phyloP scores from a whole-genome alignment of 495 filamentous ascomycete species.

The Letharia columbiana region DNA sequence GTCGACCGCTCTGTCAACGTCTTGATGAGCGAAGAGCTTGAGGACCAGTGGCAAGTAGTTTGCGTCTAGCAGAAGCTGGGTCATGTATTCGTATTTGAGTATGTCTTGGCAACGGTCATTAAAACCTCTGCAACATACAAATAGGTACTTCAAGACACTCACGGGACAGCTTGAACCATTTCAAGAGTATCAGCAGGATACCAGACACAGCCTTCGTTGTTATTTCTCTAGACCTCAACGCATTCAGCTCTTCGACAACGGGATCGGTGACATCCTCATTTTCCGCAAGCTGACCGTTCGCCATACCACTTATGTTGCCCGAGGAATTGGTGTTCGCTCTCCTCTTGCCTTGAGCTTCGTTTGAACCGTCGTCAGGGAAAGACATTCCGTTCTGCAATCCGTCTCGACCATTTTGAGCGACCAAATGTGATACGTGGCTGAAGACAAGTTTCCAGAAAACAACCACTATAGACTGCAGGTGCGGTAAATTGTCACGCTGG shows the following conservation, averaged over 20 bases:
- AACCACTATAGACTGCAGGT: slow-evolving; percentile 89
- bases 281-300: slow-evolving; percentile 26
- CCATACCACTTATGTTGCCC: slow-evolving; percentile 28
- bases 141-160: slow-evolving; percentile 30
- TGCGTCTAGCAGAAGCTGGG: slow-evolving; percentile 83
- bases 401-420: slow-evolving; percentile 46
- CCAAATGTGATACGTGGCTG: slow-evolving; percentile 57
- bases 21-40: slow-evolving; percentile 87
- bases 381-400: slow-evolving; percentile 35
- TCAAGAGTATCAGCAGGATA: slow-evolving; percentile 72
- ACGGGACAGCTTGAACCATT: slow-evolving; percentile 97
- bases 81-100: slow-evolving; percentile 91
- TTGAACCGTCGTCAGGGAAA: slow-evolving; percentile 28
- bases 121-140: slow-evolving; percentile 2
- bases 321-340: slow-evolving; percentile 27
- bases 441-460: slow-evolving; percentile 82
- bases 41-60: slow-evolving; percentile 89
- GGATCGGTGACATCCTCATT: slow-evolving; percentile 33
- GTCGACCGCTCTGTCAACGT: slow-evolving; percentile 80
- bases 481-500: slow-evolving; percentile 64
- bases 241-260: slow-evolving; percentile 66
- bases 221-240: slow-evolving; percentile 72
- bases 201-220: slow-evolving; percentile 83
- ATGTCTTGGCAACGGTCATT: slow-evolving; percentile 54
- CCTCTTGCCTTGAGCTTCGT: slow-evolving; percentile 20